Percentiles rank a stretch among this genome's conserved stretches.
Evolutionary conservation across 352 stramenopile genomes (phyloP).

Genomic region (Globisporangium alternatum): DNA sequence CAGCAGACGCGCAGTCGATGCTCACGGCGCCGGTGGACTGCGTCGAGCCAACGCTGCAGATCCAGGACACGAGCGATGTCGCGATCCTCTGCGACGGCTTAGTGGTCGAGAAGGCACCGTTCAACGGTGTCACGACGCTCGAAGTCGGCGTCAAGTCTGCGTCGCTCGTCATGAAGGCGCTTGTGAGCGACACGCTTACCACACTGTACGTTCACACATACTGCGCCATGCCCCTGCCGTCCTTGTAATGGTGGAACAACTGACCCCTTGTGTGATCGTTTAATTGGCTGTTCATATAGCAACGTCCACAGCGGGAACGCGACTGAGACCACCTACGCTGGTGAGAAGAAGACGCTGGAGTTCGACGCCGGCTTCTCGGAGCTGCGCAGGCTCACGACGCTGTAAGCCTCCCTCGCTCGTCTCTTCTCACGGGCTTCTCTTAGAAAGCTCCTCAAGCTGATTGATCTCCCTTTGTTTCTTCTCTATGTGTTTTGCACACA

Average conservation of each 20-base stretch:
- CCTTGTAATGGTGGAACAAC: background rate
- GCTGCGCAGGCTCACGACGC: slow-evolving; percentile 10
- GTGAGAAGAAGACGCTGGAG: background rate
- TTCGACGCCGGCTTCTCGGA: slow-evolving; percentile 22
- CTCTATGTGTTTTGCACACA: background rate
- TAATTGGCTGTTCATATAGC: slow-evolving; percentile 2
- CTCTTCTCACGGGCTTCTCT: background rate
- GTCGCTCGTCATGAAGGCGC: slow-evolving; percentile 14
- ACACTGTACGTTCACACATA: slow-evolving; percentile 6
- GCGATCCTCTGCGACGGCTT: slow-evolving; percentile 11
- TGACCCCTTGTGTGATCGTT: background rate
- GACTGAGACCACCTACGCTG: background rate
- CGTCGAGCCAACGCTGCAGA: slow-evolving; percentile 12
- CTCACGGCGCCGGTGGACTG: slow-evolving; percentile 17
- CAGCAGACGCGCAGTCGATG: slow-evolving; percentile 6
- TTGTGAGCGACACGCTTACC: slow-evolving; percentile 20
- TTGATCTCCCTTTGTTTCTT: background rate
- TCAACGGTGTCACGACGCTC: slow-evolving; percentile 13
- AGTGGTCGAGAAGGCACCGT: slow-evolving; percentile 1
- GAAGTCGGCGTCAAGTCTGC: slow-evolving; percentile 12
- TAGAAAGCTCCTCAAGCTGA: background rate
- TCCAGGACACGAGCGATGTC: slow-evolving; percentile 13
- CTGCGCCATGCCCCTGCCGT: background rate
- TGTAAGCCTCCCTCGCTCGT: slow-evolving; percentile 9
- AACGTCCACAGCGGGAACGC: slow-evolving; percentile 18